These are phyloP conservation scores for Fagopyrum homotropicum DNA, from an alignment of 148 eudicot genomes.

Conservation along the genomic window DNA sequence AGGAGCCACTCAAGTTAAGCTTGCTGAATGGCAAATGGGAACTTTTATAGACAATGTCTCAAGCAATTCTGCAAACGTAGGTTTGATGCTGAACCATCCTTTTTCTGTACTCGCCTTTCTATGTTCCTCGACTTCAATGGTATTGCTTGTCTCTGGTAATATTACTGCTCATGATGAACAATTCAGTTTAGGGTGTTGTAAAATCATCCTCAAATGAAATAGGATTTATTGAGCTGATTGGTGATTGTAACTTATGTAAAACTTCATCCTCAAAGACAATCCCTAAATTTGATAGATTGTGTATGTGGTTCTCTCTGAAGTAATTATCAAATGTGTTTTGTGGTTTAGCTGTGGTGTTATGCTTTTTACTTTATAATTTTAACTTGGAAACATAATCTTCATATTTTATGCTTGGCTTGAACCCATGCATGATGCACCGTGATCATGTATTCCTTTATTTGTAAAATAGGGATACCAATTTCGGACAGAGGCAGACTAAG, in stretches of 20 bases:
- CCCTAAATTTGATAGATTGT: too few relatives aligned
- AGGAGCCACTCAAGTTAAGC: conserved; percentile 70
- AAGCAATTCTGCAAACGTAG: conserved; percentile 63
- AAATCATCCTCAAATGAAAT: background rate
- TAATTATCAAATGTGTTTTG: too few relatives aligned
- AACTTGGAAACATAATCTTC: background rate
- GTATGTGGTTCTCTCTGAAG: too few relatives aligned
- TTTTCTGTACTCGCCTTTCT: background rate
- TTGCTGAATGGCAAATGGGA: conserved; percentile 93
- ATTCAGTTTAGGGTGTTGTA: background rate
- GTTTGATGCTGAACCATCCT: conserved; percentile 17
- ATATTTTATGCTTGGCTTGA: too few relatives aligned
- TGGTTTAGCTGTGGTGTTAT: too few relatives aligned
- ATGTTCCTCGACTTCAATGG: background rate
- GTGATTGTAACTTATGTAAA: too few relatives aligned
- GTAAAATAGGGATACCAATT: conserved; percentile 68
- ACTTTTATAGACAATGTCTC: conserved; percentile 81
- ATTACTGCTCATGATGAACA: background rate
- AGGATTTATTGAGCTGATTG: too few relatives aligned
- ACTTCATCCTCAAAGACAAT: too few relatives aligned
- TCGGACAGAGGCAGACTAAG: conserved; percentile 60
- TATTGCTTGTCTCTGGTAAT: background rate
- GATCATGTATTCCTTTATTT: background rate
- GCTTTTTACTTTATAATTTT: too few relatives aligned
- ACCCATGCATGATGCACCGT: too few relatives aligned